Conservation (phyloP, 805 yeast genomes). For the Lipomyces kockii region DNA sequence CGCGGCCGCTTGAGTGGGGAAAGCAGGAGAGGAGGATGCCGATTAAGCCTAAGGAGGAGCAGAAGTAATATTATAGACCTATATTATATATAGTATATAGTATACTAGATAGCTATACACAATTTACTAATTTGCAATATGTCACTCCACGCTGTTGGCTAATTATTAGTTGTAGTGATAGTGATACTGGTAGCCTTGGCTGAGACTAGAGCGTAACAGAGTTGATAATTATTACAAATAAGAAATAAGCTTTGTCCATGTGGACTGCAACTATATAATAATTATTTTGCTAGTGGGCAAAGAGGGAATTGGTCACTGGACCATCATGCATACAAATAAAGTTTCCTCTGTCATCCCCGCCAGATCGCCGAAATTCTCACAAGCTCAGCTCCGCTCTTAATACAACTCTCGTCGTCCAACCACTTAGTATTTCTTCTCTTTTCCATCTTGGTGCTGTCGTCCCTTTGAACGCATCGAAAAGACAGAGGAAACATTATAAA, state of each 20-base stretch:
- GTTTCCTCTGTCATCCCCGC: background rate
- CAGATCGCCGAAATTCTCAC: background rate
- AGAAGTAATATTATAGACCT: background rate
- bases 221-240: background rate
- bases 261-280: too few species aligned
- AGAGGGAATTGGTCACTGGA: background rate
- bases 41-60: constrained; percentile 8
- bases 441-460: background rate
- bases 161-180: too few species aligned
- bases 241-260: background rate
- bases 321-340: background rate
- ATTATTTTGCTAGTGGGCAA: background rate
- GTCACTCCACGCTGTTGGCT: too few species aligned
- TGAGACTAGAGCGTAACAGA: background rate
- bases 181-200: background rate
- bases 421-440: background rate
- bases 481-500: background rate
- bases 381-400: background rate
- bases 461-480: background rate
- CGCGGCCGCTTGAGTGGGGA: constrained; percentile 79
- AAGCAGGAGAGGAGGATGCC: constrained; percentile 54
- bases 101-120: background rate
- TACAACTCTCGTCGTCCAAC: background rate
- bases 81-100: background rate
- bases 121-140: background rate